Conservation (phyloP, 164 flowering plant species). For the Vitis cinerea region DNA sequence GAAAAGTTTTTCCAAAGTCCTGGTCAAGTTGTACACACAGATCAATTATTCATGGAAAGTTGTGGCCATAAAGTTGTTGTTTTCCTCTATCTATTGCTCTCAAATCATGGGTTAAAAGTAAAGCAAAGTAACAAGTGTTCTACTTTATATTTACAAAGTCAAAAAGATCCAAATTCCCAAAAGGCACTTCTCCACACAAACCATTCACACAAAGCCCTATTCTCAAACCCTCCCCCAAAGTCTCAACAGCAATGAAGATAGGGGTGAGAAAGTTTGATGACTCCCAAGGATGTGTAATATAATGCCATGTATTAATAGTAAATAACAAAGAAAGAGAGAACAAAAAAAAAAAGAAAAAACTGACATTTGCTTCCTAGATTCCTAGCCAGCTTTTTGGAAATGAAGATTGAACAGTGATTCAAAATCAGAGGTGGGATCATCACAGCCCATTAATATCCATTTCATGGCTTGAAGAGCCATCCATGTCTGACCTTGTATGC, state of each 20-base stretch:
- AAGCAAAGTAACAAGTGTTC: constrained; percentile 14
- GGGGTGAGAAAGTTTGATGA: background rate
- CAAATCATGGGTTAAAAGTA: constrained; percentile 2
- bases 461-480: background rate
- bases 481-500: too few species aligned
- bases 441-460: background rate
- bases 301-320: background rate
- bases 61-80: constrained; percentile 11
- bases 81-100: background rate
- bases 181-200: constrained; percentile 18
- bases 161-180: constrained; percentile 33
- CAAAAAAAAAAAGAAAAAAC: background rate
- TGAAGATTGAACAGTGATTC: background rate
- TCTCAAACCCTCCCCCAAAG: background rate
- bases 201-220: constrained; percentile 3
- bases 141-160: constrained; percentile 24
- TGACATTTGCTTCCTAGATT: constrained; percentile 12
- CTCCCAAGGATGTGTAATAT: background rate
- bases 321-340: background rate
- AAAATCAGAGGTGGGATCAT: background rate
- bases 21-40: too few species aligned
- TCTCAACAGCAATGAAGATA: background rate
- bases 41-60: constrained; percentile 11
- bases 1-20: too few species aligned
- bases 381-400: background rate